phyloP scores from a whole-genome alignment of 805 yeast species.

The Saturnispora zaruensis region DNA sequence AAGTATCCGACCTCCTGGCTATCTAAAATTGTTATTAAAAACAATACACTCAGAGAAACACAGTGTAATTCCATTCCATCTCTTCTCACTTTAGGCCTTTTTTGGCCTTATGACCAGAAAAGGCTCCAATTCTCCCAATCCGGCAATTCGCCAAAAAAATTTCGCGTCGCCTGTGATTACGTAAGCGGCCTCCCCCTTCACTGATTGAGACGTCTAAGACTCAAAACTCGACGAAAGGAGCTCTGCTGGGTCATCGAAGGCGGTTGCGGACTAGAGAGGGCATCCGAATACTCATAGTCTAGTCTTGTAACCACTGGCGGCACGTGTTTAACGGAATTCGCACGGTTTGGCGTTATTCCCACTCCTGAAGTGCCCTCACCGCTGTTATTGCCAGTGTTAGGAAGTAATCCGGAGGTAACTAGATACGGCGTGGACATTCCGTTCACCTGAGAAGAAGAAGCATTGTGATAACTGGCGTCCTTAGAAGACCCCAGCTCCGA shows the following conservation, averaged over 20 bases:
- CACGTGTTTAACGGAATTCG: constrained; percentile 18
- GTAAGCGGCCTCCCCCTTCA: background rate
- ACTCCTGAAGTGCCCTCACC: background rate
- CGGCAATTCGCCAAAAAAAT: background rate
- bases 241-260: constrained; percentile 3
- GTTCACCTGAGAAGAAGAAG: constrained; percentile 16
- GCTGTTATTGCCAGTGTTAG: constrained; percentile 25
- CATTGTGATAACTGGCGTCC: background rate
- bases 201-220: background rate
- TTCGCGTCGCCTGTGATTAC: background rate
- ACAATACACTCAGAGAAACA: background rate
- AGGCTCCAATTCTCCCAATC: background rate
- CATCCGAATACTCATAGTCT: constrained; percentile 14
- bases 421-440: constrained; percentile 66
- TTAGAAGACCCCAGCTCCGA: background rate
- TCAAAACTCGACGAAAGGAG: constrained; percentile 5
- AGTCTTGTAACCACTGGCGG: constrained; percentile 27
- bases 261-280: constrained; percentile 8
- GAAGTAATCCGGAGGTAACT: constrained; percentile 52
- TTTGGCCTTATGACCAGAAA: background rate
- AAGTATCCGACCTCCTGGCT: background rate
- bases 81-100: background rate
- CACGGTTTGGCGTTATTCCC: constrained; percentile 4
- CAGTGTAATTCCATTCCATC: background rate
- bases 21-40: background rate